phyloP scores from a whole-genome alignment of 1,139 yeast species.

The Debaryomyces fabryi region DNA sequence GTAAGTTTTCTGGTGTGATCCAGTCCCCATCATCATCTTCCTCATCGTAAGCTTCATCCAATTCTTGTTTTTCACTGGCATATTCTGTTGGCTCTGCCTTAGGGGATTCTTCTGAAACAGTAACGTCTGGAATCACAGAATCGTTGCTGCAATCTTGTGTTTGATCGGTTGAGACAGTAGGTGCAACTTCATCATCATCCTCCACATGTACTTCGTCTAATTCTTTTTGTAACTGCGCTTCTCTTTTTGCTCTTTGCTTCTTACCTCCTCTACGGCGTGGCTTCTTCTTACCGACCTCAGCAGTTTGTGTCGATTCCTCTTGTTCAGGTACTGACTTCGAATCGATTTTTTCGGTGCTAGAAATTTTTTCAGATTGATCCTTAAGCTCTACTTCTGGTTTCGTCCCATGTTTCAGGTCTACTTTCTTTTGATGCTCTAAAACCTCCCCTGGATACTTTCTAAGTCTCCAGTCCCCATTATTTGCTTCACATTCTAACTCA shows the following conservation, averaged over 20 bases:
- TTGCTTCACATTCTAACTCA: slow-evolving; percentile 76
- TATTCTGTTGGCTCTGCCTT: slow-evolving; percentile 12
- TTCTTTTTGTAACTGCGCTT: slow-evolving; percentile 34
- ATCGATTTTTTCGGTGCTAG: slow-evolving; percentile 9
- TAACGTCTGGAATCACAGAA: slow-evolving; percentile 11
- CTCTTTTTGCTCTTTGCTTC: slow-evolving; percentile 60
- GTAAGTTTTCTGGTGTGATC: slow-evolving; percentile 88
- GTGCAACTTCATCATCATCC: slow-evolving; percentile 16
- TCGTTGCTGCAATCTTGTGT: slow-evolving; percentile 3
- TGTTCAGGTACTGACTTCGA: slow-evolving; percentile 20
- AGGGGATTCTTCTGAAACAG: neutral
- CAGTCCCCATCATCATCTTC: slow-evolving; percentile 88
- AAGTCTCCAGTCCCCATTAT: slow-evolving; percentile 68
- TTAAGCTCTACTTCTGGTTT: slow-evolving; percentile 26
- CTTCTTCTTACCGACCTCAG: slow-evolving; percentile 33
- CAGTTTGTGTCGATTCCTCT: slow-evolving; percentile 6
- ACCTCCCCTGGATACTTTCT: slow-evolving; percentile 74
- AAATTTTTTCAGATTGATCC: slow-evolving; percentile 21
- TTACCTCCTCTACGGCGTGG: slow-evolving; percentile 65
- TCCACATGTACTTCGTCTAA: slow-evolving; percentile 18
- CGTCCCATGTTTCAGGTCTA: slow-evolving; percentile 14
- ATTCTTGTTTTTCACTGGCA: slow-evolving; percentile 9
- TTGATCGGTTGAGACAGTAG: slow-evolving; percentile 12
- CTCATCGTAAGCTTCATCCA: slow-evolving; percentile 52
- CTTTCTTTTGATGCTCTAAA: slow-evolving; percentile 17